These are phyloP conservation scores for Diaporthe nobilis DNA, from an alignment of 2,329 filamentous ascomycete genomes.

Conservation along the genomic window DNA sequence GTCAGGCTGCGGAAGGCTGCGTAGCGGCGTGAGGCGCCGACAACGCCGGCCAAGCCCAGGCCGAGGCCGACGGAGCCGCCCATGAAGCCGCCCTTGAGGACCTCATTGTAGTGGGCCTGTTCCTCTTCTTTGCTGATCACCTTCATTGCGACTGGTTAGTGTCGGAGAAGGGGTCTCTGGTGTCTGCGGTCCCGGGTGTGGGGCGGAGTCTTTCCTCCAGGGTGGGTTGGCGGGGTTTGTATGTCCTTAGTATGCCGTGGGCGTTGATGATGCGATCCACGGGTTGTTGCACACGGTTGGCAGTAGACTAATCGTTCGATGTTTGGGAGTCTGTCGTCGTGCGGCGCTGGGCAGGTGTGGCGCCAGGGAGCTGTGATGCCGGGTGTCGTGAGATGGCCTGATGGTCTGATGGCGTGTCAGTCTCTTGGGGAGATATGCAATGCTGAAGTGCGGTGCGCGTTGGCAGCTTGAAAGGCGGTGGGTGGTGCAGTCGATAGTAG, in stretches of 20 bases:
- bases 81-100: slow-evolving; percentile 82
- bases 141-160: slow-evolving; percentile 78
- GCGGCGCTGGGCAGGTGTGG: background rate
- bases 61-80: slow-evolving; percentile 80
- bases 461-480: background rate
- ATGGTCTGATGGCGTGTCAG: background rate
- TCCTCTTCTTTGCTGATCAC: slow-evolving; percentile 96
- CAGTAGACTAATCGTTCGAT: background rate
- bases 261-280: background rate
- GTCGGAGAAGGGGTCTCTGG: background rate
- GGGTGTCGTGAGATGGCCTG: slow-evolving; percentile 10
- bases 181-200: slow-evolving; percentile 26
- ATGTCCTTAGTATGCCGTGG: background rate
- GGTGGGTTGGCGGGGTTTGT: background rate
- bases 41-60: slow-evolving; percentile 76
- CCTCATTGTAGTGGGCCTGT: slow-evolving; percentile 83
- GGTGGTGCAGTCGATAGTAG: background rate
- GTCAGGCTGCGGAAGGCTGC: slow-evolving; percentile 84
- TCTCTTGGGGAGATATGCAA: background rate
- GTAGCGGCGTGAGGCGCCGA: slow-evolving; percentile 79
- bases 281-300: too few relatives aligned
- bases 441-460: background rate
- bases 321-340: background rate
- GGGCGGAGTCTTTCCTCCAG: background rate
- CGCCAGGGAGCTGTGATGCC: background rate